phyloP scores from a whole-genome alignment of 768 basidiomycete species.

The Naganishia randhawae region DNA sequence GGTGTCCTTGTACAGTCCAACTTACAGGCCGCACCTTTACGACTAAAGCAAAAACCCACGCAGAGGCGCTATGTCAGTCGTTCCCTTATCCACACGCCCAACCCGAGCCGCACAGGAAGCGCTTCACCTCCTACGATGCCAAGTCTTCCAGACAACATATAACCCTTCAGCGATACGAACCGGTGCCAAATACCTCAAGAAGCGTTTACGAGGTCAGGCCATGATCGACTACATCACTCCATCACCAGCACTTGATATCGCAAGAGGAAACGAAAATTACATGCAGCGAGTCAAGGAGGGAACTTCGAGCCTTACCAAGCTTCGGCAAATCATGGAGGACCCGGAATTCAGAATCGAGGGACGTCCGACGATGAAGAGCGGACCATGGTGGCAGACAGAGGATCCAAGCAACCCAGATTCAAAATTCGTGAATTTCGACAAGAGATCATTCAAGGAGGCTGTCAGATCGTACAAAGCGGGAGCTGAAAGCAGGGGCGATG shows the following conservation, averaged over 20 bases:
- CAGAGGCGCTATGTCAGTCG: slow-evolving; percentile 2
- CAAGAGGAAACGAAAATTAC: slow-evolving; percentile 8
- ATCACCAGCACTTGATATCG: slow-evolving; percentile 56
- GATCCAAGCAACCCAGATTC: slow-evolving; percentile 20
- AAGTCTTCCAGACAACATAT: slow-evolving; percentile 79
- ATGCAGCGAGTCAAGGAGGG: slow-evolving; percentile 6
- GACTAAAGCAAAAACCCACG: neutral
- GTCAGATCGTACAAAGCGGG: slow-evolving; percentile 23
- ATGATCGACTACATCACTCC: slow-evolving; percentile 64
- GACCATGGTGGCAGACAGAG: slow-evolving; percentile 21
- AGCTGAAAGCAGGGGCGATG: slow-evolving; percentile 19
- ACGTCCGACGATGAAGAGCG: slow-evolving; percentile 21
- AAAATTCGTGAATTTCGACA: slow-evolving; percentile 11
- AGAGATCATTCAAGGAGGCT: neutral
- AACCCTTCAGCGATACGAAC: slow-evolving; percentile 78
- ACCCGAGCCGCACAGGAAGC: slow-evolving; percentile 15
- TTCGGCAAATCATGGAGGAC: slow-evolving; percentile 18
- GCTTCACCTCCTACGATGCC: slow-evolving; percentile 41
- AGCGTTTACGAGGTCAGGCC: slow-evolving; percentile 74
- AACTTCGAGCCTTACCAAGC: slow-evolving; percentile 12
- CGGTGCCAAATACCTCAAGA: slow-evolving; percentile 85
- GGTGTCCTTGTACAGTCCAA: neutral
- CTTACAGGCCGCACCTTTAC: neutral
- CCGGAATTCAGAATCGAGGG: slow-evolving; percentile 26
- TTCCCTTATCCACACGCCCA: slow-evolving; percentile 3